Evolutionary conservation across 768 basidiomycete species (phyloP).

Genomic region (Leccinum ochraceum): DNA sequence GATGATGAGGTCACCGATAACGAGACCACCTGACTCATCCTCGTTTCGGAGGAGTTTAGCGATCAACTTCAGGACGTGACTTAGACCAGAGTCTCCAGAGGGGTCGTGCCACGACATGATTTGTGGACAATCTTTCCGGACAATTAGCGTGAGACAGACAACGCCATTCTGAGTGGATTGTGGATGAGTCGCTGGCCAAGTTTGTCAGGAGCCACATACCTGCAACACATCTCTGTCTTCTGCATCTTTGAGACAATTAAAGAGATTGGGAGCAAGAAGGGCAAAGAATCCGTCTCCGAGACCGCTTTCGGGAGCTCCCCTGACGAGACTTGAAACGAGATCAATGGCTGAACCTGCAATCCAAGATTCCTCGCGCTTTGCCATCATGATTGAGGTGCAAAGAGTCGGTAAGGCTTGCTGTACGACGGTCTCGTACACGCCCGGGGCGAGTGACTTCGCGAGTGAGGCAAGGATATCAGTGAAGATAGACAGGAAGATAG

Average conservation of each 20-base stretch:
- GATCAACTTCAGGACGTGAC: slow-evolving; percentile 71
- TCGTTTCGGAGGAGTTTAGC: slow-evolving; percentile 74
- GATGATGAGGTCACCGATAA: slow-evolving; percentile 93
- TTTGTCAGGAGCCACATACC: slow-evolving; percentile 38
- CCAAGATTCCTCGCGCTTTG: slow-evolving; percentile 68
- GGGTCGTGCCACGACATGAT: slow-evolving; percentile 73
- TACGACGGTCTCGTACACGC: slow-evolving; percentile 72
- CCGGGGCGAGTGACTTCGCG: slow-evolving; percentile 55
- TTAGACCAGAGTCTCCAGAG: slow-evolving; percentile 72
- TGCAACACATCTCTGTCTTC: slow-evolving; percentile 89
- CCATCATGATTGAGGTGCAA: slow-evolving; percentile 58
- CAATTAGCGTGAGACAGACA: slow-evolving; percentile 73
- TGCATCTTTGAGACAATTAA: slow-evolving; percentile 62
- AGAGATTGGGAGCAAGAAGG: slow-evolving; percentile 71
- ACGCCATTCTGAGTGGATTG: slow-evolving; percentile 68
- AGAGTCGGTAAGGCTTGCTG: slow-evolving; percentile 73
- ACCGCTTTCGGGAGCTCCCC: slow-evolving; percentile 60
- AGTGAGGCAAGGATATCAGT: slow-evolving; percentile 78
- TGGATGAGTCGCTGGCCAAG: not conserved
- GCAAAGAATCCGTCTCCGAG: slow-evolving; percentile 84
- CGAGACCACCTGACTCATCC: slow-evolving; percentile 90
- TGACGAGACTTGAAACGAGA: slow-evolving; percentile 68
- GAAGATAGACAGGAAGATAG: slow-evolving; percentile 83
- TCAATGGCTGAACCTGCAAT: slow-evolving; percentile 82
- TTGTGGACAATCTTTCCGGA: slow-evolving; percentile 86